These are phyloP conservation scores for Diplogelasinospora grovesii DNA, from an alignment of 495 filamentous ascomycete genomes.

Conservation along the genomic window DNA sequence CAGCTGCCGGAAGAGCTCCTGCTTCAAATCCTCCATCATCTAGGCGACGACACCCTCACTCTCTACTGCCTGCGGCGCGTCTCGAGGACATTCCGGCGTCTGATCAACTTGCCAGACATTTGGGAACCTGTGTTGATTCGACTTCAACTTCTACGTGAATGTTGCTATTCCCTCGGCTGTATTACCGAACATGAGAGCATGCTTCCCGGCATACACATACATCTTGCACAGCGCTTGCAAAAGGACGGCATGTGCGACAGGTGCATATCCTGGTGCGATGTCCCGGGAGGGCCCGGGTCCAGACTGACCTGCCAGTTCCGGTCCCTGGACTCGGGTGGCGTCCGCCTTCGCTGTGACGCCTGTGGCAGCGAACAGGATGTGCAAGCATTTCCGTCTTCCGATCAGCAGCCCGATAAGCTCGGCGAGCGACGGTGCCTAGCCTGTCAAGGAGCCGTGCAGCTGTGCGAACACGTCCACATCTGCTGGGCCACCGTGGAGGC, in stretches of 20 bases:
- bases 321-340: slow-evolving; percentile 1
- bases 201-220: slow-evolving; percentile 1
- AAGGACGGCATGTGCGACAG: slow-evolving; percentile 12
- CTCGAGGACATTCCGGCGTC: slow-evolving; percentile 7
- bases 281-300: too few species aligned
- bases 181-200: neutral
- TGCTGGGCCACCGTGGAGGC: slow-evolving; percentile 13
- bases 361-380: too few species aligned
- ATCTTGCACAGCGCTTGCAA: slow-evolving; percentile 6
- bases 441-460: slow-evolving; percentile 13
- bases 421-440: slow-evolving; percentile 10
- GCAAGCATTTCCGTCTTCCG: too few species aligned
- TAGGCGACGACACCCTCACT: slow-evolving; percentile 4
- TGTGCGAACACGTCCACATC: slow-evolving; percentile 20
- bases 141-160: too few species aligned
- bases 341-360: slow-evolving; percentile 10
- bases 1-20: slow-evolving; percentile 9
- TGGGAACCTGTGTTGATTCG: slow-evolving; percentile 4
- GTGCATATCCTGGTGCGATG: slow-evolving; percentile 7
- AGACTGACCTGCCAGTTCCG: too few species aligned
- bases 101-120: slow-evolving; percentile 5
- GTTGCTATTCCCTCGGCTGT: neutral
- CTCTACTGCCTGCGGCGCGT: slow-evolving; percentile 8
- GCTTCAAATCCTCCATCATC: slow-evolving; percentile 3
- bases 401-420: slow-evolving; percentile 1